Evolutionary conservation across 2,329 filamentous ascomycete genomes (phyloP), one percentile per base, ranked within the genome.

Genomic region (Ceratocystis cacaofunesta): DNA sequence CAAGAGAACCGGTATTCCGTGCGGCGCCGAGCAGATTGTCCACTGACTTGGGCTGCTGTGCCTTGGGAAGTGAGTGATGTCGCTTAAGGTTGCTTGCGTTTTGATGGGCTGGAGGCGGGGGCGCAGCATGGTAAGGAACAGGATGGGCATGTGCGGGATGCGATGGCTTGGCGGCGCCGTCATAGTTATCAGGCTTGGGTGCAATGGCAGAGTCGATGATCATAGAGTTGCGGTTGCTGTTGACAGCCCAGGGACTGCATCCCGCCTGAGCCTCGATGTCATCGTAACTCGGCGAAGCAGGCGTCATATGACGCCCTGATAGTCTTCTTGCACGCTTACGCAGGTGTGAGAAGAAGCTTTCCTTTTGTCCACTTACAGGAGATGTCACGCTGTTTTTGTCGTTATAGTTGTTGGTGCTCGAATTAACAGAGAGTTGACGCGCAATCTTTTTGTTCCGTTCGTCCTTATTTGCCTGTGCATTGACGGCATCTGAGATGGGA

Each of bases 281-380:
- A 70, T 96, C 92, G 65, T 86, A 85, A 55, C 82, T 84, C 7
- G 90, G 88, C 19, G 90, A 89, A 67, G 88, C 84, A 6, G 90
- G 87, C 15, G 85, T 86, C 73, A 92, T 89, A 72, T 96, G 91
- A 66, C 92, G 86, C 60, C 94, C 94, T 30, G 94, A 99, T 68
- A 99, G 86, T 70, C 94, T 84, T 70, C 94, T 85, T 32, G 95
- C 94, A 63, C 92, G 87, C 76, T 99, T 99, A 66, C 94, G 85
- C 6, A 99, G 81, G 73, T 99, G 94, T 0, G 94, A 97, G 77
- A 99, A 99, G 79, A 99, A 99, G 75, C 94, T 90, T 75, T 99
- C 94, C 73, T 95, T 95, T 66, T 91, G 89, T 19, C 83, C 89
- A 71, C 82, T 86, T 0, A 87, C 85, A 3, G 91, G 90, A 5